Percentiles rank a stretch among this genome's conserved stretches.
These are phyloP conservation scores for Nannochloris sp. DNA, from an alignment of 139 green algal genomes.

Conservation along the genomic window DNA sequence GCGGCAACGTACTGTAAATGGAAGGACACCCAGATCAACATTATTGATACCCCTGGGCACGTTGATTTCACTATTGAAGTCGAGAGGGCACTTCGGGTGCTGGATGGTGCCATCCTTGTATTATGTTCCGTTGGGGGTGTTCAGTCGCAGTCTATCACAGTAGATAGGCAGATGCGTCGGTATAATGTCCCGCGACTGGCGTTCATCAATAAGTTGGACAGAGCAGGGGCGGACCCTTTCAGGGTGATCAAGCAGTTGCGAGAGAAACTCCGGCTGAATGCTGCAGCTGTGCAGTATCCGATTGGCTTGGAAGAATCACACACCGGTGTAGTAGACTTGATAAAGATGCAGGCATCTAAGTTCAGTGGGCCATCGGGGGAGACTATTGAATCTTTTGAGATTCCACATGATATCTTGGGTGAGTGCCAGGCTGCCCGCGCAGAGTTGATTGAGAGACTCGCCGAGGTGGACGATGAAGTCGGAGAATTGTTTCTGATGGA, in stretches of 20 bases:
- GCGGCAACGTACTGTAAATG: conserved; percentile 59
- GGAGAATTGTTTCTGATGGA: conserved; percentile 86
- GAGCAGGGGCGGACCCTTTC: conserved; percentile 73
- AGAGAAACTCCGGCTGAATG: conserved; percentile 83
- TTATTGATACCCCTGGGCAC: conserved; percentile 96
- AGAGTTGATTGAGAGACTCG: conserved; percentile 66
- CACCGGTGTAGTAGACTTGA: conserved; percentile 84
- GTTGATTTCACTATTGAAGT: conserved; percentile 99
- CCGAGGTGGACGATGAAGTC: conserved; percentile 84
- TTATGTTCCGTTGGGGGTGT: conserved; percentile 88
- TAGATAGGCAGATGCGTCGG: conserved; percentile 91
- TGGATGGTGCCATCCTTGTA: conserved; percentile 95
- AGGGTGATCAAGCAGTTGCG: conserved; percentile 68
- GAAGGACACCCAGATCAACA: conserved; percentile 95
- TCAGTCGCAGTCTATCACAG: conserved; percentile 91
- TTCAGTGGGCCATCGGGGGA: conserved; percentile 65
- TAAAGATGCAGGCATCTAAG: conserved; percentile 44
- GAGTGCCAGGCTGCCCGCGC: conserved; percentile 27
- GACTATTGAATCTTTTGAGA: conserved; percentile 40
- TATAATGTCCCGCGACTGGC: conserved; percentile 84
- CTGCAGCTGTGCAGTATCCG: conserved; percentile 79
- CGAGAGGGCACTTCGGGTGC: conserved; percentile 88
- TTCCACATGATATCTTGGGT: conserved; percentile 56
- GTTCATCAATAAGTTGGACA: conserved; percentile 94
- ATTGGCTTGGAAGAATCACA: conserved; percentile 89